A percentile compares a stretch with the other conserved stretches of the same genome.
phyloP scores from a whole-genome alignment of 805 yeast genomes.

The Sugiyamaella lignohabitans region DNA sequence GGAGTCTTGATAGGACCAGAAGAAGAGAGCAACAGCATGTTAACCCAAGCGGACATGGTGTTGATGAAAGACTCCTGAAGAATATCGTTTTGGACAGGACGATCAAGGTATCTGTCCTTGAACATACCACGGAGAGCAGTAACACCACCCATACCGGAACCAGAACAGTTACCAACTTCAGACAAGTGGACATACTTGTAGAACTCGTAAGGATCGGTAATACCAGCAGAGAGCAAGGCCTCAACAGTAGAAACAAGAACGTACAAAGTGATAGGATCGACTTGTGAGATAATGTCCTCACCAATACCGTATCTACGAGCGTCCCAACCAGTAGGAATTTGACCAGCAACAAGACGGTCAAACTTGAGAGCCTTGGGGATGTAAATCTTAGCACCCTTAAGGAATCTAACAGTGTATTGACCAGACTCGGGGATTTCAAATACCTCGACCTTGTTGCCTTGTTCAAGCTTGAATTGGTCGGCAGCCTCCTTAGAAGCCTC shows the following conservation, averaged over 20 bases:
- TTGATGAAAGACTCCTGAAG: slow-evolving; percentile 97
- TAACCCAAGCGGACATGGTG: slow-evolving; percentile 99
- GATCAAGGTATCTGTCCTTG: slow-evolving; percentile 86
- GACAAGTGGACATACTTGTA: slow-evolving; percentile 97
- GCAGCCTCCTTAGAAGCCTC: slow-evolving; percentile 95
- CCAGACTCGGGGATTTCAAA: slow-evolving; percentile 85
- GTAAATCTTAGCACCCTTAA: slow-evolving; percentile 86
- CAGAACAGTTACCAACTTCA: slow-evolving; percentile 98
- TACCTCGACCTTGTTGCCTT: slow-evolving; percentile 88
- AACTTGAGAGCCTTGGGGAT: slow-evolving; percentile 82
- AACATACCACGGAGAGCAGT: slow-evolving; percentile 96
- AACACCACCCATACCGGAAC: slow-evolving; percentile 99
- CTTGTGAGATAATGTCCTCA: slow-evolving; percentile 89
- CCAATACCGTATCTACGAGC: slow-evolving; percentile 92
- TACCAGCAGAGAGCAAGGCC: slow-evolving; percentile 89
- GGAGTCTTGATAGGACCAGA: slow-evolving; percentile 99
- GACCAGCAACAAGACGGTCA: slow-evolving; percentile 65
- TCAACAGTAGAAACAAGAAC: slow-evolving; percentile 93
- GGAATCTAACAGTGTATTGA: slow-evolving; percentile 81
- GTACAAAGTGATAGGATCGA: slow-evolving; percentile 90
- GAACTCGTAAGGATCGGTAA: slow-evolving; percentile 97
- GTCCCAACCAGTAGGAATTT: slow-evolving; percentile 98
- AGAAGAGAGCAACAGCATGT: slow-evolving; percentile 92
- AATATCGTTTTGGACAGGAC: slow-evolving; percentile 94
- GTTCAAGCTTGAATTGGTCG: slow-evolving; percentile 86